phyloP scores from a whole-genome alignment of 169 alveolate genomes.

The Besnoitia besnoiti region DNA sequence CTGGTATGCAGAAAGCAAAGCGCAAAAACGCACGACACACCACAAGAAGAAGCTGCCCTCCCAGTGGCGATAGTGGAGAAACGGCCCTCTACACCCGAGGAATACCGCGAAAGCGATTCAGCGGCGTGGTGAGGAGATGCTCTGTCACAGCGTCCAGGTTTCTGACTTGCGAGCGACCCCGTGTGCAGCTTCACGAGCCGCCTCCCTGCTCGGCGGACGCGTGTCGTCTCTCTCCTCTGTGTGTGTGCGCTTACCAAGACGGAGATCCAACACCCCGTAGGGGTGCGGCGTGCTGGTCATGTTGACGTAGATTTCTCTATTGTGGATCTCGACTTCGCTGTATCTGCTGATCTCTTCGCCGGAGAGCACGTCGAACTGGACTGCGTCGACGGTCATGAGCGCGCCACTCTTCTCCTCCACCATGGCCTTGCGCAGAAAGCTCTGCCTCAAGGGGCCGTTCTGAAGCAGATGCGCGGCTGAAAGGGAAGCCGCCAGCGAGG shows the following conservation, averaged over 20 bases:
- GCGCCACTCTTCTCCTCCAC: constrained; percentile 9
- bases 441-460: not conserved
- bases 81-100: no score
- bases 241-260: constrained; percentile 13
- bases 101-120: no score
- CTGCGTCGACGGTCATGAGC: constrained; percentile 45
- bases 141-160: no score
- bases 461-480: not conserved
- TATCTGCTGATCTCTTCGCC: constrained; percentile 60
- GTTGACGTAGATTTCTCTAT: constrained; percentile 47
- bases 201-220: not conserved
- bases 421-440: not conserved
- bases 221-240: not conserved
- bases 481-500: not conserved
- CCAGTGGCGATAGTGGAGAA: no score
- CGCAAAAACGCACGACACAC: no score
- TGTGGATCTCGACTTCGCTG: constrained; percentile 54
- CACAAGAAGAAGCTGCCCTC: no score
- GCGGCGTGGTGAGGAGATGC: not conserved
- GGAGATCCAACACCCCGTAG: constrained; percentile 29
- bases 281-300: constrained; percentile 53
- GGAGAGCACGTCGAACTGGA: constrained; percentile 62
- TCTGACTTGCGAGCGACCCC: no score
- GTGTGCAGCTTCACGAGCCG: not conserved
- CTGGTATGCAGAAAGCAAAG: no score